Conservation (phyloP, 2,329 filamentous ascomycete species). For the Fusarium sp. region DNA sequence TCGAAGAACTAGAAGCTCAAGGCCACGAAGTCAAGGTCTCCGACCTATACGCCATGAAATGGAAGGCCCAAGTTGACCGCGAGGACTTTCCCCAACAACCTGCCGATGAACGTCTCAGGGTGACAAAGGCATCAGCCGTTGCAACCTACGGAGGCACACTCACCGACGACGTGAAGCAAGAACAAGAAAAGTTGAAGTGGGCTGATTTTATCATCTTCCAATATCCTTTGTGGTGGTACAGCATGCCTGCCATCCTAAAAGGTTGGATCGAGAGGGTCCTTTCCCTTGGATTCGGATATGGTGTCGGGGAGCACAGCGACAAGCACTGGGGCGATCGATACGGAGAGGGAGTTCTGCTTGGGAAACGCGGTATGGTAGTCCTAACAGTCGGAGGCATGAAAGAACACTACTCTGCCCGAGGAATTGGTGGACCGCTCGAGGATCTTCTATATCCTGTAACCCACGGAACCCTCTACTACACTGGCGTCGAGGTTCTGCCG, state of each 20-base stretch:
- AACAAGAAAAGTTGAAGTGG: conserved; percentile 31
- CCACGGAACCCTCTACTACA: conserved; percentile 24
- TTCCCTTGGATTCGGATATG: conserved; percentile 22
- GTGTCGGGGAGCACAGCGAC: conserved; percentile 11
- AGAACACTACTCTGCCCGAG: conserved; percentile 22
- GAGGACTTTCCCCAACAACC: conserved; percentile 6
- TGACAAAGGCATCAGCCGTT: conserved; percentile 3
- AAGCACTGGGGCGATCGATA: conserved; percentile 24
- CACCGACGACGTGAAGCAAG: conserved; percentile 21
- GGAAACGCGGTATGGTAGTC: conserved; percentile 19
- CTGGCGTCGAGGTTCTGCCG: conserved; percentile 18
- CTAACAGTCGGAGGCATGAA: neutral
- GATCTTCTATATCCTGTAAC: conserved; percentile 23
- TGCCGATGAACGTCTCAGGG: conserved; percentile 8
- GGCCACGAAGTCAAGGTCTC: conserved; percentile 26
- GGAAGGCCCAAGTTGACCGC: conserved; percentile 23
- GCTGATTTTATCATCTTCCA: conserved; percentile 25
- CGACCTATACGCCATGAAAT: conserved; percentile 29
- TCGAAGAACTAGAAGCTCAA: conserved; percentile 19
- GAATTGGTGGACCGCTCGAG: conserved; percentile 19
- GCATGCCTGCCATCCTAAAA: conserved; percentile 25
- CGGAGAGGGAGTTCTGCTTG: conserved; percentile 13
- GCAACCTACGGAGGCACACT: conserved; percentile 10
- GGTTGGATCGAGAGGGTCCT: conserved; percentile 26
- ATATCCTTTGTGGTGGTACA: conserved; percentile 30